A percentile compares a stretch with the other conserved stretches of the same genome.
phyloP scores from a whole-genome alignment of 345 rosid genomes.

The Xanthoceras sorbifolium region DNA sequence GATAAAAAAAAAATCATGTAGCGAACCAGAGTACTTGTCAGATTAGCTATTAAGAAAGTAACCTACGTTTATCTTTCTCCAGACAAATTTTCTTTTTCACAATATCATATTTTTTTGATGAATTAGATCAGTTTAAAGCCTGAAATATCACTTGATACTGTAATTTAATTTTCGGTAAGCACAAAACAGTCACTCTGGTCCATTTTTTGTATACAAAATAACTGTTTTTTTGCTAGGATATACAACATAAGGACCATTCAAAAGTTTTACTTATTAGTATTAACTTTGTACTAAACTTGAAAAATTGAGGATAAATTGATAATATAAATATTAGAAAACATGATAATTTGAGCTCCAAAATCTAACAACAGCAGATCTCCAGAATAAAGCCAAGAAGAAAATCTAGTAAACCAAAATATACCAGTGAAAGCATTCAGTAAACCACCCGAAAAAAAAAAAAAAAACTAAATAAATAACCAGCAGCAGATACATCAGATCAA shows the following conservation, averaged over 20 bases:
- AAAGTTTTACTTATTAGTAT: slow-evolving; percentile 18
- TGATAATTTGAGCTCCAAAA: slow-evolving; percentile 21
- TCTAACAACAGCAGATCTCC: slow-evolving; percentile 48
- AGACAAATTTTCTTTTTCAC: background rate
- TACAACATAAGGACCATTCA: slow-evolving; percentile 3
- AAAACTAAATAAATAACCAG: slow-evolving; percentile 8
- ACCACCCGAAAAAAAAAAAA: background rate
- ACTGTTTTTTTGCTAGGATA: slow-evolving; percentile 10
- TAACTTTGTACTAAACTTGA: background rate
- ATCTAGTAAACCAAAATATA: slow-evolving; percentile 13
- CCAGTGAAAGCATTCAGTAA: slow-evolving; percentile 11
- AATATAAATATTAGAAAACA: slow-evolving; percentile 15
- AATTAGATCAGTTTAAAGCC: background rate
- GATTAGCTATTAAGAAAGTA: background rate
- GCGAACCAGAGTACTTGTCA: background rate
- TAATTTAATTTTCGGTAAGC: slow-evolving; percentile 19
- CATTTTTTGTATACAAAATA: background rate
- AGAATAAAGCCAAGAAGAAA: slow-evolving; percentile 15
- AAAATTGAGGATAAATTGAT: slow-evolving; percentile 13
- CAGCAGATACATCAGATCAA: slow-evolving; percentile 45
- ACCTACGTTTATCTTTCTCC: background rate
- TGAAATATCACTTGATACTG: background rate
- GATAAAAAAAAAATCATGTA: slow-evolving; percentile 7
- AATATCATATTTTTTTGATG: background rate
- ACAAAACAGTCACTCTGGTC: background rate